Evolutionary conservation across 169 alveolate species (phyloP).

Genomic region (Cytauxzoon felis): DNA sequence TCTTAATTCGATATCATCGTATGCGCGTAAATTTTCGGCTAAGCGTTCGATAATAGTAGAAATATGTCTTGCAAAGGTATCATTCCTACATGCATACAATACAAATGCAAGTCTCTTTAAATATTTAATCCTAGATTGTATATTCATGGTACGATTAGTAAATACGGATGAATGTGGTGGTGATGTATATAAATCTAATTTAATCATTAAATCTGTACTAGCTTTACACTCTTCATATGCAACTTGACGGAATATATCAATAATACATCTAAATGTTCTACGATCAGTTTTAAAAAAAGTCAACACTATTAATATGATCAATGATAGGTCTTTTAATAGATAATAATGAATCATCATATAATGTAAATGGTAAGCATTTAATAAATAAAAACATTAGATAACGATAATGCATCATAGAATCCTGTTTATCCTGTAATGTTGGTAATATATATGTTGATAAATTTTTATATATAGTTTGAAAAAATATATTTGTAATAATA

Average conservation of each 20-base stretch:
- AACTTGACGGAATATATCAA: slow-evolving; percentile 24
- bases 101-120: slow-evolving; percentile 61
- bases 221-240: slow-evolving; percentile 58
- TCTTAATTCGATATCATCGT: slow-evolving; percentile 37
- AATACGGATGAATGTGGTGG: slow-evolving; percentile 54
- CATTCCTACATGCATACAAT: slow-evolving; percentile 52
- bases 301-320: slow-evolving; percentile 36
- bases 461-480: slow-evolving; percentile 33
- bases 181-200: slow-evolving; percentile 39
- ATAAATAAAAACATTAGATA: slow-evolving; percentile 46
- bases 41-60: slow-evolving; percentile 55
- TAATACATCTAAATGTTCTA: slow-evolving; percentile 23
- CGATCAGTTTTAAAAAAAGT: slow-evolving; percentile 50
- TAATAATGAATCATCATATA: slow-evolving; percentile 43
- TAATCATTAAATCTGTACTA: slow-evolving; percentile 27
- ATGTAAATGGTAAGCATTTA: slow-evolving; percentile 40
- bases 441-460: slow-evolving; percentile 44
- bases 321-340: slow-evolving; percentile 39
- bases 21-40: slow-evolving; percentile 34
- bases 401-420: slow-evolving; percentile 20
- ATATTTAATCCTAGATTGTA: slow-evolving; percentile 28
- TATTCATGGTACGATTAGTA: slow-evolving; percentile 25
- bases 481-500: slow-evolving; percentile 39
- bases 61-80: slow-evolving; percentile 45
- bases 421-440: slow-evolving; percentile 30